Percentiles rank a stretch among this genome's conserved stretches.
Evolutionary conservation across 768 basidiomycete species (phyloP).

Genomic region (Mycena belliarum): DNA sequence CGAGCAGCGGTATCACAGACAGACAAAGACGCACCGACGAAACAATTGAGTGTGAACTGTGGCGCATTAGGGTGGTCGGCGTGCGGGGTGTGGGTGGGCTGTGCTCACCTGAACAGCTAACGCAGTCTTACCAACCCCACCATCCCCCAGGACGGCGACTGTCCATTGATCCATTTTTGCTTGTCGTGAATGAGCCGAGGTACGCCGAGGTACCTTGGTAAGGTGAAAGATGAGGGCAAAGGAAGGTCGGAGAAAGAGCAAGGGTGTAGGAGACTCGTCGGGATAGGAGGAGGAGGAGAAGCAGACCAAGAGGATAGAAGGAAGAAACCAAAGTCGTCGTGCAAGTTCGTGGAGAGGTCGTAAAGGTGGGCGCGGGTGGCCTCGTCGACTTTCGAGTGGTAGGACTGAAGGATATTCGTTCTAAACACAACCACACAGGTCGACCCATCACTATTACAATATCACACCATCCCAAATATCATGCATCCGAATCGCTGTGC

Average conservation of each 20-base stretch:
- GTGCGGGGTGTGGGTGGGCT: constrained; percentile 6
- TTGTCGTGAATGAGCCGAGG: constrained; percentile 11
- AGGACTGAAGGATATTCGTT: background rate
- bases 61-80: constrained; percentile 1
- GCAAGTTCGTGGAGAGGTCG: constrained; percentile 47
- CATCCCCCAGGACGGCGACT: constrained; percentile 94
- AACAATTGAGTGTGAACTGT: constrained; percentile 94
- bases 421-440: too few relatives aligned
- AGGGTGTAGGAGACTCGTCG: constrained; percentile 22
- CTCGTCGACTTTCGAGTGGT: constrained; percentile 25
- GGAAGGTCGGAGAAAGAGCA: constrained; percentile 18
- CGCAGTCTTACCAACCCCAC: constrained; percentile 97
- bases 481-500: too few relatives aligned
- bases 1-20: constrained; percentile 10
- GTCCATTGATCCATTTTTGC: constrained; percentile 89
- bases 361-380: constrained; percentile 47
- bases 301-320: constrained; percentile 16
- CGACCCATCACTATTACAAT: background rate
- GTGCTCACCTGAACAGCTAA: constrained; percentile 86
- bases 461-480: too few relatives aligned
- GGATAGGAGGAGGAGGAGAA: constrained; percentile 19
- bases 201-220: constrained; percentile 11
- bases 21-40: constrained; percentile 70
- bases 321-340: constrained; percentile 26
- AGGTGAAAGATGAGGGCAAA: constrained; percentile 20